These are phyloP conservation scores for Actinomortierella ambigua DNA, from an alignment of 371 early-diverging fungal genomes.

Conservation along the genomic window DNA sequence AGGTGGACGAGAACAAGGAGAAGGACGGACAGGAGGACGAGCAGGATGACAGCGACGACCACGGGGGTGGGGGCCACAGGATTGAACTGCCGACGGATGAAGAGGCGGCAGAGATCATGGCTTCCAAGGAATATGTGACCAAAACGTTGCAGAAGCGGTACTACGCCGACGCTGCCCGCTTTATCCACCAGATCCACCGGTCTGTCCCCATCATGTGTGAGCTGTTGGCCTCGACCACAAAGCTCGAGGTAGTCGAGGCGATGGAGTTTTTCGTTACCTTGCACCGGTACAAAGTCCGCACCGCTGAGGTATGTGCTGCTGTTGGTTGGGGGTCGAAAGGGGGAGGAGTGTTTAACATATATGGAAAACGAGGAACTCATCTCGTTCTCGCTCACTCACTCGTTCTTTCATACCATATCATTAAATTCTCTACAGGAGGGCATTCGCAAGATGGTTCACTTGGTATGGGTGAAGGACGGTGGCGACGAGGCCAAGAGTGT, in stretches of 20 bases:
- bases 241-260: constrained; percentile 91
- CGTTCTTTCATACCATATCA: not conserved
- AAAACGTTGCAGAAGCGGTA: constrained; percentile 74
- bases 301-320: constrained; percentile 61
- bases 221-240: constrained; percentile 86
- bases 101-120: constrained; percentile 32
- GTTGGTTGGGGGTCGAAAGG: not conserved
- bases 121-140: constrained; percentile 61
- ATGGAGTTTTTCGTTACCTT: constrained; percentile 94
- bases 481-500: constrained; percentile 84
- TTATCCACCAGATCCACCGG: constrained; percentile 76
- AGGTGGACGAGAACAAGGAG: constrained; percentile 25
- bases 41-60: constrained; percentile 17
- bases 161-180: constrained; percentile 85
- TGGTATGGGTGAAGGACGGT: constrained; percentile 92
- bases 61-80: constrained; percentile 26
- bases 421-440: constrained; percentile 77
- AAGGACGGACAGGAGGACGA: constrained; percentile 22
- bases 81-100: constrained; percentile 37
- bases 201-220: constrained; percentile 79
- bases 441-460: constrained; percentile 91
- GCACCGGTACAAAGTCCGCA: constrained; percentile 81
- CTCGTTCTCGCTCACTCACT: not conserved
- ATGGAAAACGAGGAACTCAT: not conserved
- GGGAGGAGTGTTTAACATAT: not conserved